Base-by-base conservation (phyloP, 2,329 filamentous ascomycete species). In the Dactylonectria macrodidyma region DNA sequence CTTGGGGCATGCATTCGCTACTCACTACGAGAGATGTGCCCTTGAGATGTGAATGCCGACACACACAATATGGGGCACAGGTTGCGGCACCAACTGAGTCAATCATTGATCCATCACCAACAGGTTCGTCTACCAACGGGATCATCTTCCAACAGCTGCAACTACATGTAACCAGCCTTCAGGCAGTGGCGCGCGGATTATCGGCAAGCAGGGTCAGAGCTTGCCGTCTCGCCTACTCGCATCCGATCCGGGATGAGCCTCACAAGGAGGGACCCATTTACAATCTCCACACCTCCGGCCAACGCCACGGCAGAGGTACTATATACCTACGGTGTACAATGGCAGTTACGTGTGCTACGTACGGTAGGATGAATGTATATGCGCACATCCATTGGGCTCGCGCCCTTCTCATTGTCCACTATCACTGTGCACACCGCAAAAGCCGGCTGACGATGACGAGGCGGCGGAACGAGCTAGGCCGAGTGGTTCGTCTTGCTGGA, bases 21-120 rank as follows among this genome's bases (percentile, higher is more conserved):
- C 54, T 63, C 46, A 46, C 34, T 50, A 24, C 51, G 34, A 24
- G 54, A 52, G 60, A 63, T 41, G 36, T 50, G 48, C 48, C n/a
- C 16, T 33, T 30, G 14, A 33, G 48, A 51, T 33, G 48, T 8
- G 12, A 8, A 51, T 16, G 5, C 11, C 38, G 41, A n/a, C 16
- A 8, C 41, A n/a, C 16, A 16, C 16, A 19, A 44, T 14, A 44
- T n/a, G 41, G 16, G 41, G 41, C n/a, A 44, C 41, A 44, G 26
- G 26, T 7, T 44, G 41, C 3, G 41, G 41, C 16, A 44, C 41
- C 3, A 44, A 38, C 36, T 11, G 36, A 38, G 36, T 38, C 26
- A 38, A 38, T 38, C 36, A 44, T n/a, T 8, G n/a, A n/a, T n/a
- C 16, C 6, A n/a, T n/a, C 16, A 44, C 41, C 41, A 44, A 19